Conservation (phyloP, 2,329 filamentous ascomycete species). For the Trichoderma aggressivum region DNA sequence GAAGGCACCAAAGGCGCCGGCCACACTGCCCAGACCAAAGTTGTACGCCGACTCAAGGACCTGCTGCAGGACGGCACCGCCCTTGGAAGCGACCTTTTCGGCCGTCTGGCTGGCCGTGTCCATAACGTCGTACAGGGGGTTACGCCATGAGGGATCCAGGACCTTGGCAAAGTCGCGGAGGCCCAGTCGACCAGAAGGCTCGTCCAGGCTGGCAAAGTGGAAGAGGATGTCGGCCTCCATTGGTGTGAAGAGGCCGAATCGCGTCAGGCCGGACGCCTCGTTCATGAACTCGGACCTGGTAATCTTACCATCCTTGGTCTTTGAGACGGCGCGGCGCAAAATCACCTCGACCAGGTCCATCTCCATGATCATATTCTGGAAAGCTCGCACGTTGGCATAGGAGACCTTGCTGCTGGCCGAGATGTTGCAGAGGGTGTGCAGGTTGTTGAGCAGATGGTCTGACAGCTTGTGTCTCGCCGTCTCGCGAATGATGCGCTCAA, state of each 20-base stretch:
- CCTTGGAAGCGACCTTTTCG: constrained; percentile 36
- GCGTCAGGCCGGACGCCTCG: constrained; percentile 84
- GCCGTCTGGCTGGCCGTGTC: constrained; percentile 36
- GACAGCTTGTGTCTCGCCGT: constrained; percentile 95
- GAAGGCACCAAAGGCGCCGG: constrained; percentile 95
- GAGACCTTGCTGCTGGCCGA: constrained; percentile 88
- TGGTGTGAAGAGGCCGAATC: constrained; percentile 94
- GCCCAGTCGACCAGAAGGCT: constrained; percentile 79
- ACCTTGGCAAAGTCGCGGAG: constrained; percentile 90
- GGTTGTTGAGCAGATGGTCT: constrained; percentile 87
- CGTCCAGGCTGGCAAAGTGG: constrained; percentile 92
- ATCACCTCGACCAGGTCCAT: constrained; percentile 97
- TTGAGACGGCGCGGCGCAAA: constrained; percentile 77
- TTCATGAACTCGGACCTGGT: constrained; percentile 92
- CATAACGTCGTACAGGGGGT: constrained; percentile 51
- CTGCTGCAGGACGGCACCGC: constrained; percentile 51
- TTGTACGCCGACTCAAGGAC: constrained; percentile 74
- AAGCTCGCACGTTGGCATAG: constrained; percentile 94
- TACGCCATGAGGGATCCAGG: constrained; percentile 87
- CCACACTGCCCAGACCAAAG: constrained; percentile 83
- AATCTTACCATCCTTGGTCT: constrained; percentile 87
- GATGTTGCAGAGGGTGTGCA: constrained; percentile 93
- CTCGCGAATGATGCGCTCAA: constrained; percentile 93
- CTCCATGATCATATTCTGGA: constrained; percentile 96
- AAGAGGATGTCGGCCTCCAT: constrained; percentile 99